Base-by-base conservation (phyloP, 495 filamentous ascomycete species). In the Penicillium herquei region DNA sequence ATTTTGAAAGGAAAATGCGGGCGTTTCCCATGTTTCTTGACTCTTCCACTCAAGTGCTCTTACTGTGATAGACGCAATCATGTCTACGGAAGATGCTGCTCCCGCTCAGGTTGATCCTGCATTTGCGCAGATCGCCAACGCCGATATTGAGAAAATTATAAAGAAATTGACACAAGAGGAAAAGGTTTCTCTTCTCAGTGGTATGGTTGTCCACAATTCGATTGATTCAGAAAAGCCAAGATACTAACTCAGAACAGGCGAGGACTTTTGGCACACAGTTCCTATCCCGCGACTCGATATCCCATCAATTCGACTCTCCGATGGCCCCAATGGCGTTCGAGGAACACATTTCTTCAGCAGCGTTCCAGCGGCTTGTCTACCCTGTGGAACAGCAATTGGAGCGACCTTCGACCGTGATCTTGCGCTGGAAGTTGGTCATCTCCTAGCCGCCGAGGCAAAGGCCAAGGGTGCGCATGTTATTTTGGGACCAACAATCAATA, bases 191-290 rank as follows among this genome's bases (percentile, higher is more conserved):
- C 49, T 52, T 3, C 26, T 52, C 26, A 43, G 21, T 39, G 76
- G 49, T 52, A 16, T 16, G 40, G 3, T 43, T 9, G 2, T 17
- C 5, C 1, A 43, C 21, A 26, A 4, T 26, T 26, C 21, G 4
- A 26, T 26, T 26, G 4, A 26, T 4, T 26, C 21, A 26, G 21
- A 26, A 26, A 26, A 26, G 4, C 4, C 21, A 26, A 4, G 21
- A 26, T 26, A 26, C 21, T 26, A 26, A 26, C 21, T 26, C 21
- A 7, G 1, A n/a, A 13, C 37, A 71, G 87, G 84, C 17, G 81
- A 78, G 34, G 86, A 89, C 66, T 85, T 87, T 63, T 90, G 87
- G 87, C 81, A 87, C 43, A 89, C 86, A 2, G 81, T 79, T 51
- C 66, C 83, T 1, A 83, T 91, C 45, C 79, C 81, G 2, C 73